phyloP scores from a whole-genome alignment of 331 rosid species.

The Saraca asoca region DNA sequence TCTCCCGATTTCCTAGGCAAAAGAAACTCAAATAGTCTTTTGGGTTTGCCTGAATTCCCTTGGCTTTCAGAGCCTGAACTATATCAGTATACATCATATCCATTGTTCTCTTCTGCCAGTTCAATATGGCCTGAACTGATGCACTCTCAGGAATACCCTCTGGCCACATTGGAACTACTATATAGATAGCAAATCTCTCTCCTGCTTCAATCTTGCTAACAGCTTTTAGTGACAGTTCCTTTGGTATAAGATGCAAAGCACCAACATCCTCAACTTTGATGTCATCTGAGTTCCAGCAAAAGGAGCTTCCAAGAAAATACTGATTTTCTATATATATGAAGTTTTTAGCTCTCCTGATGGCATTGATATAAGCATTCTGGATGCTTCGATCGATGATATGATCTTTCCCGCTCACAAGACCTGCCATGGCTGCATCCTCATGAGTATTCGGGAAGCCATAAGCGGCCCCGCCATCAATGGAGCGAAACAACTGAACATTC shows the following conservation, averaged over 20 bases:
- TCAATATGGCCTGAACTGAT: conserved; percentile 14
- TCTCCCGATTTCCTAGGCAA: conserved; percentile 53
- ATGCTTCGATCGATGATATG: conserved; percentile 44
- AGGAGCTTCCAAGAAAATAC: conserved; percentile 42
- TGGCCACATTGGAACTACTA: conserved; percentile 44
- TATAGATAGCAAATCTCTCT: conserved; percentile 39
- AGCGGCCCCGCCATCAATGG: conserved; percentile 53
- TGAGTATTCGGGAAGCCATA: conserved; percentile 37
- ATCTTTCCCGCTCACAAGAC: conserved; percentile 39
- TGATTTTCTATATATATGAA: conserved; percentile 46
- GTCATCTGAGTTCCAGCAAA: conserved; percentile 38
- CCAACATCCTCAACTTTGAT: conserved; percentile 36
- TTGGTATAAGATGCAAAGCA: conserved; percentile 31
- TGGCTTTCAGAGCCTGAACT: conserved; percentile 35
- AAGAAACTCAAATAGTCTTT: conserved; percentile 50
- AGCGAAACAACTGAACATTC: conserved; percentile 51
- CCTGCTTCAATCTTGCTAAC: conserved; percentile 52
- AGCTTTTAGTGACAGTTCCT: conserved; percentile 39
- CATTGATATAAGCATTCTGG: conserved; percentile 49
- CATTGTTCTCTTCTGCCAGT: conserved; percentile 53
- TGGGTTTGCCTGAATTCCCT: conserved; percentile 43
- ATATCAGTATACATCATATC: conserved; percentile 54
- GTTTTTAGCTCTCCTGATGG: conserved; percentile 44
- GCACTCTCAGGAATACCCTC: conserved; percentile 52
- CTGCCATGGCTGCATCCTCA: conserved; percentile 32